These are phyloP conservation scores for Arachnopeziza araneosa DNA, from an alignment of 2,329 filamentous ascomycete genomes.

Conservation along the genomic window DNA sequence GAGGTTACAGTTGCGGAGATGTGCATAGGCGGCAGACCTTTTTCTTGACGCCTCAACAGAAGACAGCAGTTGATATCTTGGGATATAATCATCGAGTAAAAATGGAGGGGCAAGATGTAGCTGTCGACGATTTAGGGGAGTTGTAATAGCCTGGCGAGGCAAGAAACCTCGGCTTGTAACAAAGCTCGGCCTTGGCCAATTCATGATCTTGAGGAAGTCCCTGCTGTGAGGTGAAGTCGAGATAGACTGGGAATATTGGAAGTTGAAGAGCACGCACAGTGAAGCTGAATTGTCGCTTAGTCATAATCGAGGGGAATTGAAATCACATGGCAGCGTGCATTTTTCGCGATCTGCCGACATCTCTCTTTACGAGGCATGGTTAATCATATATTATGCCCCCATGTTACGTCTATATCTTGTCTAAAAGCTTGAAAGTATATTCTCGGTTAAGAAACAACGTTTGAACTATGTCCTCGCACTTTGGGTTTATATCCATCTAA, in stretches of 20 bases:
- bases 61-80: slow-evolving; percentile 64
- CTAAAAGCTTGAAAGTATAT: too few species aligned
- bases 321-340: background rate
- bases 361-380: too few species aligned
- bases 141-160: background rate
- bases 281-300: background rate
- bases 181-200: background rate
- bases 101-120: slow-evolving; percentile 58
- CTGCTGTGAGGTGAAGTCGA: background rate
- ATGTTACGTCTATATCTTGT: too few species aligned
- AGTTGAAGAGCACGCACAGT: too few species aligned
- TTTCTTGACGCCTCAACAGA: slow-evolving; percentile 67
- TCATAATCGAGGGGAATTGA: background rate
- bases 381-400: too few species aligned
- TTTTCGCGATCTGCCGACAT: too few species aligned
- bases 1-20: slow-evolving; percentile 73
- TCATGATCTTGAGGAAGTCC: background rate
- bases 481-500: too few species aligned
- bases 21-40: slow-evolving; percentile 65
- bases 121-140: background rate
- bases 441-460: too few species aligned
- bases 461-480: too few species aligned
- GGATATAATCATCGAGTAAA: slow-evolving; percentile 68
- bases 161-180: background rate
- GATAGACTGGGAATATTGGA: too few species aligned